Evolutionary conservation across 768 basidiomycete genomes (phyloP).

Genomic region (Pleurotus tuoliensis): DNA sequence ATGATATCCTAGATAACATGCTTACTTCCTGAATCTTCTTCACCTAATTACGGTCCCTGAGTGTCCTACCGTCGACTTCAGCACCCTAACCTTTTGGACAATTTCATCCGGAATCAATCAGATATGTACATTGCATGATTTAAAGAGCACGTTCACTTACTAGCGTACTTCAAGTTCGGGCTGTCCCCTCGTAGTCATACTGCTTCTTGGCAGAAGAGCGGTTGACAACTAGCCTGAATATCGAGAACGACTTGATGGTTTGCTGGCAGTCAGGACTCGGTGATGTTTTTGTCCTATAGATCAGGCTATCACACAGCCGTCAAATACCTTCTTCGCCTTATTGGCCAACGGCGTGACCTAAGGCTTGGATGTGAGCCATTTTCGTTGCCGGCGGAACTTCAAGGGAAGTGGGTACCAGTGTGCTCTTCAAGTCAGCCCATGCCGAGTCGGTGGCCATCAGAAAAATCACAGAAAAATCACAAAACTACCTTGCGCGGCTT

Average conservation of each 20-base stretch:
- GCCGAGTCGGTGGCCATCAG: too few relatives aligned
- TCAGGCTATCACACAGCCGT: slow-evolving; percentile 81
- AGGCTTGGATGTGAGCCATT: neutral
- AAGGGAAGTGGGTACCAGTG: too few relatives aligned
- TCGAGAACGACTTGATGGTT: slow-evolving; percentile 70
- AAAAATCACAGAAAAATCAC: too few relatives aligned
- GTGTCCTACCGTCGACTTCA: slow-evolving; percentile 63
- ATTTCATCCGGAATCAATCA: slow-evolving; percentile 54
- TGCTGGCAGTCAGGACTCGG: slow-evolving; percentile 63
- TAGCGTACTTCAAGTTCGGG: slow-evolving; percentile 55
- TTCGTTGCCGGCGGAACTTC: neutral
- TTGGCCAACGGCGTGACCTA: slow-evolving; percentile 88
- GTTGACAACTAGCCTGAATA: slow-evolving; percentile 87
- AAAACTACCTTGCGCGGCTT: too few relatives aligned
- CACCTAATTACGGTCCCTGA: slow-evolving; percentile 62
- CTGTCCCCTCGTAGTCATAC: slow-evolving; percentile 96
- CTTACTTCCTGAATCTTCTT: slow-evolving; percentile 46
- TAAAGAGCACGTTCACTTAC: slow-evolving; percentile 37
- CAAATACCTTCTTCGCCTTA: slow-evolving; percentile 77
- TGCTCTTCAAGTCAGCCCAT: too few relatives aligned
- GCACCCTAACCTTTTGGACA: slow-evolving; percentile 63
- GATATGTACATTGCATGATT: slow-evolving; percentile 3
- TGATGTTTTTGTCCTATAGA: slow-evolving; percentile 86
- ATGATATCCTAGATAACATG: slow-evolving; percentile 37
- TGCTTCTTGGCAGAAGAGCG: slow-evolving; percentile 76